These are phyloP conservation scores for Cryomyces antarcticus DNA, from an alignment of 495 filamentous ascomycete species.

Conservation along the genomic window DNA sequence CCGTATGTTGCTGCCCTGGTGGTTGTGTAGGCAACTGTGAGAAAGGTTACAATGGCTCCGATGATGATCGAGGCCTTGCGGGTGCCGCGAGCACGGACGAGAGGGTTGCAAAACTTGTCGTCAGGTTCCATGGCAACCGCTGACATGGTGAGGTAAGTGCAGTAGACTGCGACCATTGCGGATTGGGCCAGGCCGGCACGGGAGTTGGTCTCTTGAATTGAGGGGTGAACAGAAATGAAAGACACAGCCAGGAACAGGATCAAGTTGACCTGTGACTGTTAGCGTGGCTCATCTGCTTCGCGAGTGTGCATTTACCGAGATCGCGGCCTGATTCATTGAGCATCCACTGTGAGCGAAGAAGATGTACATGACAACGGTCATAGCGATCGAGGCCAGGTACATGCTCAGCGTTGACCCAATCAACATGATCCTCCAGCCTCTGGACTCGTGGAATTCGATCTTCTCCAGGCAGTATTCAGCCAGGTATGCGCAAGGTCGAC, in stretches of 20 bases:
- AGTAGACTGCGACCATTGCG: slow-evolving; percentile 94
- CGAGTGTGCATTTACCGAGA: slow-evolving; percentile 26
- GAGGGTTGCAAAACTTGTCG: slow-evolving; percentile 81
- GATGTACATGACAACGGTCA: slow-evolving; percentile 93
- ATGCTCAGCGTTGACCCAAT: slow-evolving; percentile 86
- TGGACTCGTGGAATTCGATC: slow-evolving; percentile 78
- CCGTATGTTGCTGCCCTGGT: slow-evolving; percentile 91
- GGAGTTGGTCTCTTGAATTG: slow-evolving; percentile 78
- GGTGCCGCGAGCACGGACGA: slow-evolving; percentile 75
- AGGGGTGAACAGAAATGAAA: slow-evolving; percentile 69
- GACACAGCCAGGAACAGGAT: slow-evolving; percentile 67
- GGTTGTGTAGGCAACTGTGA: slow-evolving; percentile 93
- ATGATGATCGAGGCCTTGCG: slow-evolving; percentile 74
- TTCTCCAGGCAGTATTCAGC: slow-evolving; percentile 86
- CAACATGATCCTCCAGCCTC: slow-evolving; percentile 62
- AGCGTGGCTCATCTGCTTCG: background rate
- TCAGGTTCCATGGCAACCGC: slow-evolving; percentile 98
- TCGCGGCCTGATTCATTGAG: slow-evolving; percentile 79
- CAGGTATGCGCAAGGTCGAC: slow-evolving; percentile 95
- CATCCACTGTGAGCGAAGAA: slow-evolving; percentile 78
- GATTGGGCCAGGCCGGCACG: slow-evolving; percentile 88
- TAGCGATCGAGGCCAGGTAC: slow-evolving; percentile 73
- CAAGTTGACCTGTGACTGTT: slow-evolving; percentile 46
- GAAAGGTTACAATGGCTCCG: slow-evolving; percentile 88
- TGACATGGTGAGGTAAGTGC: slow-evolving; percentile 95